Evolutionary conservation across 2,329 filamentous ascomycete species (phyloP), one percentile per base, ranked within the genome.

Genomic region (Trichothecium sympodiale): DNA sequence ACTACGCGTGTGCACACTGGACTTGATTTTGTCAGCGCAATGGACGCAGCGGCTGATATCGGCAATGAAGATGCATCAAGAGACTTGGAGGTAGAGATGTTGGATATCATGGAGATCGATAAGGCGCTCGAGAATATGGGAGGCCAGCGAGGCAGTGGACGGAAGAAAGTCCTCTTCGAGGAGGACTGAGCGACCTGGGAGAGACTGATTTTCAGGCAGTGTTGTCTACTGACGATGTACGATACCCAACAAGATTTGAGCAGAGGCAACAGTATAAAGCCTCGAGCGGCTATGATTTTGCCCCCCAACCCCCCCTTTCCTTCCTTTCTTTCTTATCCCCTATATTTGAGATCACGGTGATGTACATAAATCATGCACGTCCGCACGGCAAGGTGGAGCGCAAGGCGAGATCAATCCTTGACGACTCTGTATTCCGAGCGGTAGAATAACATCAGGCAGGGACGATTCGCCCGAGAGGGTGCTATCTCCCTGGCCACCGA

Each of bases 361-460:
- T 27, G 33, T 41, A 16, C 29, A n/a, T 23, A 14, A 20, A 33
- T 39, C 18, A 41, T 14, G 31, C 6, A 25, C 20, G 20, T 73
- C 73, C 76, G 76, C 76, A 76, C 72, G 74, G 74, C 74, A 69
- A 74, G 76, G 76, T 80, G 76, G 75, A 80, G 76, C 74, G 73
- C 75, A 80, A 80, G 76, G 76, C 72, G 74, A 80, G 76, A 76
- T 55, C 64, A 62, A 74, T 80, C 76, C 76, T 80, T 80, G 75
- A 69, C 62, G 66, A 69, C 74, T 79, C 72, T 80, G 76, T 80
- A 80, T 80, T 80, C 75, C 73, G 75, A 77, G 76, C 76, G 76
- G 74, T 73, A 80, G 42, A 80, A 68, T 43, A 63, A 72, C 39
- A 42, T 38, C 50, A n/a, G 44, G 41, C 39, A 46, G 44, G 40